Evolutionary conservation across 2,329 filamentous ascomycete genomes (phyloP), one percentile per base, ranked within the genome.

Genomic region (Ceratocystis smalleyi): DNA sequence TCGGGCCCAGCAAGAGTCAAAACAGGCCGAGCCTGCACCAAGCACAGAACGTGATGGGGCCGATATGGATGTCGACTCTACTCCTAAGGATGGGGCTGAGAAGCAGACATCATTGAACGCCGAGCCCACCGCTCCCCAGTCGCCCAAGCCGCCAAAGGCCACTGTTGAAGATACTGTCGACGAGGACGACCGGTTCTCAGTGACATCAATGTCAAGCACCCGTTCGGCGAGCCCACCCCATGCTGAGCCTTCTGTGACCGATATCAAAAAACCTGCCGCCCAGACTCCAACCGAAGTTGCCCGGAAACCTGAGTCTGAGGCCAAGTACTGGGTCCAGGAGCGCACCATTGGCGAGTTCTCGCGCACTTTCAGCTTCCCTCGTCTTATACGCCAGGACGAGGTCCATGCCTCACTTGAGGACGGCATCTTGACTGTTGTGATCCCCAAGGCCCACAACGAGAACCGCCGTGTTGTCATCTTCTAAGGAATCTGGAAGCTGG

Each of bases 271-370:
- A 22, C 43, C 61, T 32, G 61, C 70, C 66, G 73, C 74, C 67
- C 69, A 72, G 5, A 69, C 69, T 61, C 74, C 77, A 67, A 74
- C 76, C 54, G 74, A 77, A 69, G 85, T 83, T 74, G 27, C 59
- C 2, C 45, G 59, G 6, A 60, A 62, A 35, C 22, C 40, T 24
- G 69, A 72, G 4, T 69, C 69, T 60, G 75, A 76, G 55, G 74
- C 77, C 69, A 85, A 83, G 74, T 91, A 85, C 79, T 92, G 88
- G 88, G 76, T 85, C 67, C 77, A 78, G 43, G 85, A 88, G 75
- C 83, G 84, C 69, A 81, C 78, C 67, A 75, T 85, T 65, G 86
- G 86, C 72, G 79, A 84, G 68, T 89, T 89, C 75, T 78, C 81
- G 60, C 81, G 86, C 68, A 82, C 78, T 66, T 89, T 89, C 76